phyloP scores from a whole-genome alignment of 2,329 filamentous ascomycete species.

The Sclerotinia trifoliorum region DNA sequence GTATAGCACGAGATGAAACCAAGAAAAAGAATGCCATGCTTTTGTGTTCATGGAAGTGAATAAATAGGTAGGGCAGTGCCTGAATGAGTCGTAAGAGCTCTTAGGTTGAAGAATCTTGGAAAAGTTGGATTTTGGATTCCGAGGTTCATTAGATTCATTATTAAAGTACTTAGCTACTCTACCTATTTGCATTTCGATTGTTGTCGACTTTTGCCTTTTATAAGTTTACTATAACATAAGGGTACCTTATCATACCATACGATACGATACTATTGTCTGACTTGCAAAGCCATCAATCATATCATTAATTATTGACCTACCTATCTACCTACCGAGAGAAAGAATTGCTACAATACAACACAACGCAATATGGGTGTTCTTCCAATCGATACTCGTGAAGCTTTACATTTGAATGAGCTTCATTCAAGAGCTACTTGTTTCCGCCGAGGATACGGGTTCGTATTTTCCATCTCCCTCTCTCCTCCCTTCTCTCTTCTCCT shows the following conservation, averaged over 20 bases:
- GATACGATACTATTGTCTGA: not conserved
- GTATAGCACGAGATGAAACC: too few relatives aligned
- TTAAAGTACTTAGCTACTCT: not conserved
- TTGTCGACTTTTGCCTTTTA: not conserved
- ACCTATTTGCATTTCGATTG: not conserved
- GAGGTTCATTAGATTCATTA: too few relatives aligned
- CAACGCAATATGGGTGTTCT: constrained; percentile 16
- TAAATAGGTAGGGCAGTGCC: not conserved
- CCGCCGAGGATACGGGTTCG: constrained; percentile 6
- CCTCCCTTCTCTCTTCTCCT: too few relatives aligned
- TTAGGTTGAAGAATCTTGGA: not conserved
- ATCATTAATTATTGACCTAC: too few relatives aligned
- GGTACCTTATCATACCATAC: too few relatives aligned
- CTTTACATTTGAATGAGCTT: constrained; percentile 10
- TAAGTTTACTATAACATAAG: not conserved
- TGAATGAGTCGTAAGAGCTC: not conserved
- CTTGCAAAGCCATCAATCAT: not conserved
- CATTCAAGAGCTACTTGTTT: constrained; percentile 14
- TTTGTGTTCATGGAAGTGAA: not conserved
- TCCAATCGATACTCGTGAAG: constrained; percentile 22
- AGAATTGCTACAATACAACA: not conserved
- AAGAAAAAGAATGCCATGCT: not conserved
- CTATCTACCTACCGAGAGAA: too few relatives aligned
- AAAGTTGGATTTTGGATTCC: not conserved
- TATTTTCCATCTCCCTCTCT: not conserved